phyloP scores from a whole-genome alignment of 2,329 filamentous ascomycete species.

The Macrophomina pseudophaseolina region DNA sequence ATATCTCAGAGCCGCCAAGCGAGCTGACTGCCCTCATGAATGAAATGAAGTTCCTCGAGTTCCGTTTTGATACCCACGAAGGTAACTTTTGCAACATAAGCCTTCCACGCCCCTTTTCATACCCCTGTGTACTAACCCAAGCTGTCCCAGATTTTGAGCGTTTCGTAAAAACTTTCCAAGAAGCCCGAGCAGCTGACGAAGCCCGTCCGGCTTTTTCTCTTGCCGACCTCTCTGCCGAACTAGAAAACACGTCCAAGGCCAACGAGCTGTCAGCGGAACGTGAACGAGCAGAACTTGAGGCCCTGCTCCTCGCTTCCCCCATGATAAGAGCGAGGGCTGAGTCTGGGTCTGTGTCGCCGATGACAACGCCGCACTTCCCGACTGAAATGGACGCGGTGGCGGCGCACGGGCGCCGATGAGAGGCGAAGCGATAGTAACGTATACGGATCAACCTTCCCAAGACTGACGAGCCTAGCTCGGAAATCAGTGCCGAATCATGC shows the following conservation, averaged over 20 bases:
- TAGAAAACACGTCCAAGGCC: conserved; percentile 1
- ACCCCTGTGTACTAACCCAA: not conserved
- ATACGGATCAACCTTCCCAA: not conserved
- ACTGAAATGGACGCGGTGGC: not conserved
- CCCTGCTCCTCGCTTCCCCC: not conserved
- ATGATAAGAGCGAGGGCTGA: not conserved
- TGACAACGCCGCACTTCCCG: not conserved
- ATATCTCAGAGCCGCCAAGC: not conserved
- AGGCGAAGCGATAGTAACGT: not conserved
- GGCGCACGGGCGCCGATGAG: not conserved
- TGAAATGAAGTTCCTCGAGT: conserved; percentile 9
- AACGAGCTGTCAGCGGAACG: not conserved
- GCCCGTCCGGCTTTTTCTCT: not conserved
- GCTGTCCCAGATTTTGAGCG: not conserved
- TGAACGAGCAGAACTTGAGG: conserved; percentile 2
- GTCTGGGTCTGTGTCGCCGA: conserved; percentile 1
- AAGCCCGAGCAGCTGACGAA: not conserved
- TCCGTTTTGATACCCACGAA: conserved; percentile 14
- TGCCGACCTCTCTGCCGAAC: not conserved
- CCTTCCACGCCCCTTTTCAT: too few relatives aligned
- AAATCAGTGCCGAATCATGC: not conserved
- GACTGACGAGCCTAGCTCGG: not conserved
- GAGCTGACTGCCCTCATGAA: conserved; percentile 3
- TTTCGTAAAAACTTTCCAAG: not conserved
- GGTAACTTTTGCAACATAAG: not conserved